Conservation (phyloP, 1,139 yeast species). For the Barnettozyma hawaiiensis region DNA sequence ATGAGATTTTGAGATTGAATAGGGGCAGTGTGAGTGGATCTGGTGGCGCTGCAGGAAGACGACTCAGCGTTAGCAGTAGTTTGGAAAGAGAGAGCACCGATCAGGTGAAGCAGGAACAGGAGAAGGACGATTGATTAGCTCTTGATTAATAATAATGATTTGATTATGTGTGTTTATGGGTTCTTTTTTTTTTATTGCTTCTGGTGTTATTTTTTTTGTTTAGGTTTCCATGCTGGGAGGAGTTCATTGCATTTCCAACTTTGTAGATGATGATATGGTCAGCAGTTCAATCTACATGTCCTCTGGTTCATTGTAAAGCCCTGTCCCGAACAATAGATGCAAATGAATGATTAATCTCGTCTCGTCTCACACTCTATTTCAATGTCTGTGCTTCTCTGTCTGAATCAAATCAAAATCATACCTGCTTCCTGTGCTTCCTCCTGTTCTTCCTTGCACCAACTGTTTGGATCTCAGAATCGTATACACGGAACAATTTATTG, state of each 20-base stretch:
- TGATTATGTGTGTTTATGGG: neutral
- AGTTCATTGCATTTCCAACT: neutral
- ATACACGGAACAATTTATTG: neutral
- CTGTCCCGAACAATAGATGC: no score
- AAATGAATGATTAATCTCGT: no score
- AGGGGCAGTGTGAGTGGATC: slow-evolving; percentile 19
- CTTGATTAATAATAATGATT: no score
- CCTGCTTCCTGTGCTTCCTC: neutral
- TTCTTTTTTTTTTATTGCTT: neutral
- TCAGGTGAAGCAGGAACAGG: slow-evolving; percentile 18
- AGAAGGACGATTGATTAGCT: slow-evolving; percentile 13
- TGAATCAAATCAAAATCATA: no score
- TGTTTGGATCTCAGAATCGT: neutral
- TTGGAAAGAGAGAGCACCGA: slow-evolving; percentile 12
- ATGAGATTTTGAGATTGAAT: slow-evolving; percentile 22
- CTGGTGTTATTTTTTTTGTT: neutral
- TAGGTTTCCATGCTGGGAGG: neutral
- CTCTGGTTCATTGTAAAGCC: no score
- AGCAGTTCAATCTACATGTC: no score
- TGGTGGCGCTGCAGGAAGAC: slow-evolving; percentile 13
- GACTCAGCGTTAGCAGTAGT: slow-evolving; percentile 12
- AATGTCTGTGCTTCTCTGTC: no score
- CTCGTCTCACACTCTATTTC: neutral
- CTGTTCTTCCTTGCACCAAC: neutral
- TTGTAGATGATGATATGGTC: no score